These are phyloP conservation scores for Aegilops tauschii DNA, from an alignment of 176 grass and related monocot species.

Conservation along the genomic window DNA sequence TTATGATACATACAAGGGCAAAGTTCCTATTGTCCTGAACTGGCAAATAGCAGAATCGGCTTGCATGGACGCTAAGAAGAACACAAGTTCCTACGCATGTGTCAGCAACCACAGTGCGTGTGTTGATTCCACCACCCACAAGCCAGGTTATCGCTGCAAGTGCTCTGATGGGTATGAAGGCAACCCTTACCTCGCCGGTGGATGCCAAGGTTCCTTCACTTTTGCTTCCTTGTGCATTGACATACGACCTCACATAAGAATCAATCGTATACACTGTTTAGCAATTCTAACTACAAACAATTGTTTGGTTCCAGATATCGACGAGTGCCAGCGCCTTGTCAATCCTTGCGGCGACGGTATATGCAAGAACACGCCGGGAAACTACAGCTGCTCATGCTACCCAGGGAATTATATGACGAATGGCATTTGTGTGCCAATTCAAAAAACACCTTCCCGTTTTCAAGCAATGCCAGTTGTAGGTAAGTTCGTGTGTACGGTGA, in stretches of 20 bases:
- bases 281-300: background rate
- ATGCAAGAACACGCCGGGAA: background rate
- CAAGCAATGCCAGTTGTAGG: background rate
- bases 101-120: background rate
- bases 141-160: background rate
- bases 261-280: background rate
- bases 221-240: background rate
- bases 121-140: background rate
- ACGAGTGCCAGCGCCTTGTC: background rate
- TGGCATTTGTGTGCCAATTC: background rate
- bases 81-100: constrained; percentile 15
- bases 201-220: constrained; percentile 20
- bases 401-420: background rate
- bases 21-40: constrained; percentile 11
- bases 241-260: background rate
- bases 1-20: background rate
- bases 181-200: constrained; percentile 24
- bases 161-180: constrained; percentile 11
- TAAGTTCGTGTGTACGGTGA: background rate
- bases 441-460: background rate
- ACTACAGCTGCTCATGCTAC: background rate
- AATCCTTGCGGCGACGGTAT: background rate
- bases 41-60: background rate
- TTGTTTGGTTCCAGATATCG: constrained; percentile 19
- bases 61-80: background rate